These are phyloP conservation scores for Dioszegia aurantiaca DNA, from an alignment of 768 basidiomycete species.

Conservation along the genomic window DNA sequence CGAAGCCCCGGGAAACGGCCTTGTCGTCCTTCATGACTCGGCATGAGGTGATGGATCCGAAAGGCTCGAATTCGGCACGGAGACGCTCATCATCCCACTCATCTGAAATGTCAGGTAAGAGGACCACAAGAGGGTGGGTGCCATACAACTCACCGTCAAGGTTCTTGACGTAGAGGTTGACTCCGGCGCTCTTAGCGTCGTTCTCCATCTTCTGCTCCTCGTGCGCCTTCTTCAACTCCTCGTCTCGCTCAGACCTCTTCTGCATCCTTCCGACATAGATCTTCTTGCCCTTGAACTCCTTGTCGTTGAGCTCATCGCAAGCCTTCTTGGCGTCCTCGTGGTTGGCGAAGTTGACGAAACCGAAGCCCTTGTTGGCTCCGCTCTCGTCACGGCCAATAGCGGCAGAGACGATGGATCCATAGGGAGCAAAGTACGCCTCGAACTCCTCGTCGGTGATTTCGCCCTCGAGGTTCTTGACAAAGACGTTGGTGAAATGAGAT, in stretches of 20 bases:
- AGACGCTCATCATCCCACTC: constrained; percentile 92
- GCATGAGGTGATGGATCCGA: constrained; percentile 95
- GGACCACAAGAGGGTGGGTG: too few species aligned
- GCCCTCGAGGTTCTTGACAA: constrained; percentile 91
- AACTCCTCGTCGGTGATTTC: constrained; percentile 85
- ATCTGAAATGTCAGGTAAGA: constrained; percentile 56
- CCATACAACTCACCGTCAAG: constrained; percentile 67
- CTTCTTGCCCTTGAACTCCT: constrained; percentile 77
- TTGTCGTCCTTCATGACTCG: constrained; percentile 99
- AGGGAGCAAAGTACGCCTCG: constrained; percentile 69
- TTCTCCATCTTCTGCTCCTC: constrained; percentile 97
- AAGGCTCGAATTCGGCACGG: constrained; percentile 91
- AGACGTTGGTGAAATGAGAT: constrained; percentile 95
- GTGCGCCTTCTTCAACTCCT: constrained; percentile 87
- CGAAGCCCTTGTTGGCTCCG: constrained; percentile 90
- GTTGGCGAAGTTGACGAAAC: constrained; percentile 91
- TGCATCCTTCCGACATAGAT: constrained; percentile 95
- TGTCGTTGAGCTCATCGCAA: constrained; percentile 83
- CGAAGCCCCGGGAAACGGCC: constrained; percentile 87
- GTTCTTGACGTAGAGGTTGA: constrained; percentile 99
- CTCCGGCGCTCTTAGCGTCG: constrained; percentile 94
- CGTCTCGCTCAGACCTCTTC: constrained; percentile 97
- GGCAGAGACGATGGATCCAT: constrained; percentile 83
- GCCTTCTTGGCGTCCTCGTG: constrained; percentile 91
- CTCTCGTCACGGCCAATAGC: constrained; percentile 77